Percentiles rank a stretch among this genome's conserved stretches.
Evolutionary conservation across 805 yeast species (phyloP).

Genomic region (Candida chauliodis): DNA sequence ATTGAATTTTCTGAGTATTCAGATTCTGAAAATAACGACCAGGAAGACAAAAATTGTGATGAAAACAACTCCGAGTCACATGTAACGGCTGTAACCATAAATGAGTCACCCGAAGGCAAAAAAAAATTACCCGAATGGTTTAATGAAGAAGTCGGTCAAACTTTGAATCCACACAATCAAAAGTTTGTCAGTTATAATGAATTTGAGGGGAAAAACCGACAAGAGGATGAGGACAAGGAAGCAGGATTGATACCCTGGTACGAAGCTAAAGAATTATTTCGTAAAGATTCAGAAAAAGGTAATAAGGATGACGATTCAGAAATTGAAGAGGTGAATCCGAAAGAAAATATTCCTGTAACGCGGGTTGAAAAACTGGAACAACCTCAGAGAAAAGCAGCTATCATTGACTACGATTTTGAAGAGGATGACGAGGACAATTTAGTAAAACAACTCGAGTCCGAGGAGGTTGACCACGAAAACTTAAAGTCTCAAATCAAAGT

Average conservation of each 20-base stretch:
- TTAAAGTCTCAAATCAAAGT: constrained; percentile 43
- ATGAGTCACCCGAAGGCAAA: constrained; percentile 6
- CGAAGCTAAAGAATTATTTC: constrained; percentile 38
- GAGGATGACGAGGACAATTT: constrained; percentile 76
- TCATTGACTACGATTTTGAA: constrained; percentile 61
- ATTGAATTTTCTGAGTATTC: not conserved
- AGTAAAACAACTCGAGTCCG: constrained; percentile 59
- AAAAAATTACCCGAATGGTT: constrained; percentile 33
- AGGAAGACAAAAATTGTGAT: not conserved
- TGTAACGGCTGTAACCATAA: constrained; percentile 13
- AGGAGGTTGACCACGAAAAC: constrained; percentile 66
- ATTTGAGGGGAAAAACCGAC: not conserved
- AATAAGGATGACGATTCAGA: constrained; percentile 10
- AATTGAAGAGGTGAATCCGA: constrained; percentile 12
- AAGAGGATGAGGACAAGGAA: constrained; percentile 36
- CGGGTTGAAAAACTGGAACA: constrained; percentile 1
- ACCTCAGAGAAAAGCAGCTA: constrained; percentile 14
- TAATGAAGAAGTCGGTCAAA: constrained; percentile 10
- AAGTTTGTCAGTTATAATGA: constrained; percentile 8
- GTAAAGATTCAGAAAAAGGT: constrained; percentile 13
- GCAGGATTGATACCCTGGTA: constrained; percentile 52
- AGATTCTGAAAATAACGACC: not conserved
- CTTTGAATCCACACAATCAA: constrained; percentile 10
- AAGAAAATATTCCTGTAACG: not conserved
- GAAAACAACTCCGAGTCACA: constrained; percentile 10